Base-by-base conservation (phyloP, 2,329 filamentous ascomycete species). In the Triangularia verruculosa region DNA sequence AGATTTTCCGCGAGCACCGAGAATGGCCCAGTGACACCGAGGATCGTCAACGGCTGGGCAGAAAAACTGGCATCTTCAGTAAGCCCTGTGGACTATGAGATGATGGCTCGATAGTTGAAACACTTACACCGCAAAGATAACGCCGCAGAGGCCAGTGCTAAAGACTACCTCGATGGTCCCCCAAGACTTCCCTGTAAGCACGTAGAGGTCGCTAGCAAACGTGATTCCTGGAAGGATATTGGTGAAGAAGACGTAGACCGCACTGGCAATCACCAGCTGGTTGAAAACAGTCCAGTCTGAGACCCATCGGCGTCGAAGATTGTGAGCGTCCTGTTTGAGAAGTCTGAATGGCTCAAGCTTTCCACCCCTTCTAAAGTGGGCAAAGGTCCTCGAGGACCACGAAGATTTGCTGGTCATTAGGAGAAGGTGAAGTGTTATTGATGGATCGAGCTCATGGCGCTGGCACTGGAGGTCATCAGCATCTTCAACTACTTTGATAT, bases 141-240 rank as follows among this genome's bases (percentile, higher is more conserved):
- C 72, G 1, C 86, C 85, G 72, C 86, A 89, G 1, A 89, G 73
- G 0, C 86, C 86, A 1, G 86, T 89, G 68, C 85, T 88, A 63
- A 89, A 84, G 1, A 89, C 86, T 7, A 89, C 85, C 71, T 89
- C 87, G 60, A 89, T 87, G 0, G 86, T 86, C 0, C 86, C 86
- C 84, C 86, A 89, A 27, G 82, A 86, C 70, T 82, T 76, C 13
- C 86, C 86, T 0, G 86, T 89, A 66, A 86, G 74, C 4, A 83
- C 82, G 70, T 86, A 87, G 62, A 89, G 73, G 71, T 89, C 87
- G 71, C 83, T 86, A 0, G 86, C 86, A 74, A 89, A 89, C 0
- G 86, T 89, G 69, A 89, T 88, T 1, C 87, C 86, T 0, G 87
- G 87, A 11, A 89, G 74, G 5, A 89, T 78, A 70, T 89, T 89